These are phyloP conservation scores for Cystobasidium slooffiae DNA, from an alignment of 1,284 basidiomycete species.

Conservation along the genomic window DNA sequence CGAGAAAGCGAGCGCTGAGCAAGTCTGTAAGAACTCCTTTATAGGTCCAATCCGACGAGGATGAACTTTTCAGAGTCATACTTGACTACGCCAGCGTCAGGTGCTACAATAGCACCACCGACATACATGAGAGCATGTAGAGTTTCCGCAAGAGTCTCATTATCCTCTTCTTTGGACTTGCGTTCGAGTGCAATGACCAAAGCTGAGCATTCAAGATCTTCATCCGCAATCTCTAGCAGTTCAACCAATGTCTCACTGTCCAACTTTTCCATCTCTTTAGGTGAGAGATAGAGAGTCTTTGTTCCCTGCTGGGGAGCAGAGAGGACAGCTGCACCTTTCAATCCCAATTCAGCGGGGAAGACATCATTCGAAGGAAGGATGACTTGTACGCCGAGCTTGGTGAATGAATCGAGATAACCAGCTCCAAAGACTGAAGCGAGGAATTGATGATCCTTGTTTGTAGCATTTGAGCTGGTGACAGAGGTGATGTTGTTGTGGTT, in stretches of 20 bases:
- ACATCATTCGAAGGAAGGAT: conserved; percentile 14
- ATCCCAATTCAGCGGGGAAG: conserved; percentile 9
- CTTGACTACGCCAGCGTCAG: conserved; percentile 29
- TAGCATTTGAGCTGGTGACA: neutral
- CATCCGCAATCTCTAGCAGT: conserved; percentile 44
- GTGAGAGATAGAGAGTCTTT: conserved; percentile 37
- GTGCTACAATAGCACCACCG: conserved; percentile 44
- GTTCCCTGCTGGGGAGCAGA: conserved; percentile 23
- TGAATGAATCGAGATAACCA: conserved; percentile 24
- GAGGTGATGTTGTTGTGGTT: conserved; percentile 1
- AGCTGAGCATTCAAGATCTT: conserved; percentile 42
- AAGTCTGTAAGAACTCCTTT: conserved; percentile 1
- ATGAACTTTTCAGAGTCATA: conserved; percentile 33
- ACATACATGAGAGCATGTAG: conserved; percentile 45
- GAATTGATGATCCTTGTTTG: conserved; percentile 24
- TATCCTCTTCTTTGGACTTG: neutral
- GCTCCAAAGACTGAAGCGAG: conserved; percentile 33
- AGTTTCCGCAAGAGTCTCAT: conserved; percentile 24
- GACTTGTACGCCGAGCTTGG: conserved; percentile 36
- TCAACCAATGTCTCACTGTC: conserved; percentile 43
- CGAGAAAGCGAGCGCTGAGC: neutral
- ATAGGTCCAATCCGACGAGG: conserved; percentile 46
- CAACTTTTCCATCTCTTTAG: conserved; percentile 31
- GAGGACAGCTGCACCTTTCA: conserved; percentile 28
- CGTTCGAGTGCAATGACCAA: conserved; percentile 44